Conservation (phyloP, 768 basidiomycete species). For the Daedalea quercina region DNA sequence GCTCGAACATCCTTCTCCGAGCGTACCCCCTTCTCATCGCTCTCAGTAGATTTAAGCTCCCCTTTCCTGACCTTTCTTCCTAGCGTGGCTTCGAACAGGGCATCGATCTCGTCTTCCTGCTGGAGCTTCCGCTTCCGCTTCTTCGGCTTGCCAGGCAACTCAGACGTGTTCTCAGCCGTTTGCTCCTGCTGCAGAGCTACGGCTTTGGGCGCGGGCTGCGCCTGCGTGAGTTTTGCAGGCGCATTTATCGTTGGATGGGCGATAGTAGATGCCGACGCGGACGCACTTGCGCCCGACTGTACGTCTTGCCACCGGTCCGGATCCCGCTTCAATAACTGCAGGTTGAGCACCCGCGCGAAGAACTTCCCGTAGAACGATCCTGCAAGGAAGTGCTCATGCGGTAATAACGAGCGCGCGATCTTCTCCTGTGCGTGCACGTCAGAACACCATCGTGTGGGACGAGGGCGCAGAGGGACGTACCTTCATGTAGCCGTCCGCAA, state of each 20-base stretch:
- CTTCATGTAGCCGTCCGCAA: slow-evolving; percentile 89
- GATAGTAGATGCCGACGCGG: neutral
- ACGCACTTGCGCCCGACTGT: slow-evolving; percentile 30
- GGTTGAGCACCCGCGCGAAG: slow-evolving; percentile 72
- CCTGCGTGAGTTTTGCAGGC: no score
- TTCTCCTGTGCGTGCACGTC: slow-evolving; percentile 57
- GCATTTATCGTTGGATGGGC: no score
- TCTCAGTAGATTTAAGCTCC: slow-evolving; percentile 27
- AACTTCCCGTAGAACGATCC: slow-evolving; percentile 83
- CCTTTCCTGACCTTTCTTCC: slow-evolving; percentile 56
- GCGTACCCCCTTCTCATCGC: slow-evolving; percentile 9
- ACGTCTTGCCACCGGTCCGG: slow-evolving; percentile 81
- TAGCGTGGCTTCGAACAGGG: slow-evolving; percentile 51
- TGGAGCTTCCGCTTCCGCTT: slow-evolving; percentile 43
- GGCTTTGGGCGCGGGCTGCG: no score
- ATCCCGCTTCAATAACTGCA: slow-evolving; percentile 70
- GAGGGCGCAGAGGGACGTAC: slow-evolving; percentile 32
- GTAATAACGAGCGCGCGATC: slow-evolving; percentile 74
- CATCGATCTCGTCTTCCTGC: slow-evolving; percentile 67
- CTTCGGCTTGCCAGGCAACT: slow-evolving; percentile 15
- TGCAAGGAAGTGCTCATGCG: slow-evolving; percentile 64
- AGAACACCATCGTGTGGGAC: neutral
- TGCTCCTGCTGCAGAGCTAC: no score
- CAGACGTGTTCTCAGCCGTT: neutral
- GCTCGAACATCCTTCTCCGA: neutral